Percentiles rank a stretch among this genome's conserved stretches.
phyloP scores from a whole-genome alignment of 805 yeast species.

The Sugiyamaella marilandica region DNA sequence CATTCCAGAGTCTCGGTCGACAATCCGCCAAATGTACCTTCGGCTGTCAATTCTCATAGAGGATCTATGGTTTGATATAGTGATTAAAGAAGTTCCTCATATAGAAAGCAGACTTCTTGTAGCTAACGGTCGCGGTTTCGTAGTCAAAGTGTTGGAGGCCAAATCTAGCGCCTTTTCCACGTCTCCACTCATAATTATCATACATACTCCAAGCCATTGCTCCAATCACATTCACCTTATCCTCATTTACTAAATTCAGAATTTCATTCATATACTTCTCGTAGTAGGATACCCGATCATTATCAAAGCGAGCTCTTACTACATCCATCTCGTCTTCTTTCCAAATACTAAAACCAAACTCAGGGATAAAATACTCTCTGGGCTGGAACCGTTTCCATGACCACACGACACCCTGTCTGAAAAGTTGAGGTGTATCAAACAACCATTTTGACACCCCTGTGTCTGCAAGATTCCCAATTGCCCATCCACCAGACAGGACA shows the following conservation, averaged over 20 bases:
- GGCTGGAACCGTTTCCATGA: constrained; percentile 28
- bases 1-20: neutral
- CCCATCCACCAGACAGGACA: constrained; percentile 23
- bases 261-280: constrained; percentile 30
- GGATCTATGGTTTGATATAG: constrained; percentile 9
- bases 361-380: constrained; percentile 28
- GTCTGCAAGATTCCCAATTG: constrained; percentile 21
- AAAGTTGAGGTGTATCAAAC: constrained; percentile 22
- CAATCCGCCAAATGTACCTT: neutral
- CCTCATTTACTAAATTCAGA: constrained; percentile 26
- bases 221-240: constrained; percentile 31
- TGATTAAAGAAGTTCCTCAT: constrained; percentile 17
- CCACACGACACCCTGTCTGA: constrained; percentile 19
- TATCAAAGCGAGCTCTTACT: constrained; percentile 31
- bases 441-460: constrained; percentile 29
- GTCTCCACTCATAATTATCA: constrained; percentile 37
- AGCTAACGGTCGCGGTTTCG: constrained; percentile 13
- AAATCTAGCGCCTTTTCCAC: constrained; percentile 19
- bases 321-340: constrained; percentile 29
- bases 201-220: constrained; percentile 35
- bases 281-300: constrained; percentile 31
- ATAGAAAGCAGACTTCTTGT: constrained; percentile 23
- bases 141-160: constrained; percentile 23
- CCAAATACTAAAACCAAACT: constrained; percentile 36
- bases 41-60: neutral